Evolutionary conservation across 1,284 basidiomycete genomes (phyloP), one percentile per base, ranked within the genome.

Genomic region (Xerocomus amazonicus): DNA sequence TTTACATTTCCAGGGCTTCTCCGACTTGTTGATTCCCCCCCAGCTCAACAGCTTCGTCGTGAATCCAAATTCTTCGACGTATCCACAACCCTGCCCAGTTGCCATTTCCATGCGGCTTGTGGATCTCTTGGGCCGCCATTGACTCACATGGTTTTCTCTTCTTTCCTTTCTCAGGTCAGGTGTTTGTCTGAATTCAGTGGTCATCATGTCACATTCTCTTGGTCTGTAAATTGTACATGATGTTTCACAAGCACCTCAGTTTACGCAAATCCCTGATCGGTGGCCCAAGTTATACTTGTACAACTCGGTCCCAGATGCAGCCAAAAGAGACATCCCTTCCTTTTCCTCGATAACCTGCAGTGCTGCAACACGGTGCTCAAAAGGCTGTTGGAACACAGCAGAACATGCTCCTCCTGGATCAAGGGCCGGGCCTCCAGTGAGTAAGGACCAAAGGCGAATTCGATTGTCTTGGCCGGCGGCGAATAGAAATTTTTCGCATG

Each of bases 401-500:
- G 41, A 48, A 37, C 17, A 27, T 6, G 46, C 23, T 44, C 16
- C 44, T 47, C 47, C 48, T n/a, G 63, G 59, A 40, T 53, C 45
- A 26, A 82, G 61, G 8, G 70, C 67, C 10, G 56, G 33, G 2
- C 67, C 65, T 6, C 84, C 86, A 4, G 74, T 77, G 6, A 65
- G 71, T 6, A 89, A 60, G 3, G 83, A 84, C 87, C 87, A 90
- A 1, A 74, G 76, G 26, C 83, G 74, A 64, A 88, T 71, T 56
- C 76, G 67, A 57, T 74, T 59, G 72, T 85, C 80, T 62, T 83
- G 76, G 4, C 88, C 89, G 1, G 83, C 84, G 4, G 82, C 82
- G 58, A 91, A 91, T 13, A 93, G 59, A 54, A 86, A 82, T 42
- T 83, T 74, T 49, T 87, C 77, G 3, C 68, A 66, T 0, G 79